Evolutionary conservation across 1,284 basidiomycete genomes (phyloP).

Genomic region (Ceratobasidium theobromae): DNA sequence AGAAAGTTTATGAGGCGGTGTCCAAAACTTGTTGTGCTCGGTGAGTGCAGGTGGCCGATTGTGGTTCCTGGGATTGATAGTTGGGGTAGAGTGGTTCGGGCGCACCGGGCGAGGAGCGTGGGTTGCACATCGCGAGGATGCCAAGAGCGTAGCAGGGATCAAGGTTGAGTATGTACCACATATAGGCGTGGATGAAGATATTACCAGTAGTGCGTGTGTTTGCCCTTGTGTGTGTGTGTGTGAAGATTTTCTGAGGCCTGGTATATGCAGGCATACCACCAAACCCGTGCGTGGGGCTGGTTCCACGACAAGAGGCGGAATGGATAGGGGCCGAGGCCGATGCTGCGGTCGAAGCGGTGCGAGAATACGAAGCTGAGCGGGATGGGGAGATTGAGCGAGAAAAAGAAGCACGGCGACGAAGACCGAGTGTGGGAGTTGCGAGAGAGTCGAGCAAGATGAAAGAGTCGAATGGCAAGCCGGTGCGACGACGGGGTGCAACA

Average conservation of each 20-base stretch:
- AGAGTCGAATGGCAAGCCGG: too few species aligned
- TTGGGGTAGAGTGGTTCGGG: conserved; percentile 44
- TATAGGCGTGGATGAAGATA: conserved; percentile 37
- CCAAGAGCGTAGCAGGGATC: conserved; percentile 39
- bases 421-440: conserved; percentile 2
- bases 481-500: conserved; percentile 2
- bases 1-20: conserved; percentile 46
- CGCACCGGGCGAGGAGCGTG: conserved; percentile 44
- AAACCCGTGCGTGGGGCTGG: conserved; percentile 37
- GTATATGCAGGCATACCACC: too few species aligned
- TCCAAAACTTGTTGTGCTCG: conserved; percentile 41
- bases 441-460: too few species aligned
- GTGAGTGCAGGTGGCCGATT: conserved; percentile 37
- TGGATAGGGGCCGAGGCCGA: conserved; percentile 44
- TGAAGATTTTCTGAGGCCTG: too few species aligned
- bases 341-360: background rate
- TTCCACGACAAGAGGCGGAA: conserved; percentile 40
- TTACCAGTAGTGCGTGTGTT: conserved; percentile 36
- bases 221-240: too few species aligned
- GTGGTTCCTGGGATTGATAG: conserved; percentile 6
- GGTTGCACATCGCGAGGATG: conserved; percentile 41
- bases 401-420: conserved; percentile 18
- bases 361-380: conserved; percentile 38
- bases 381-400: conserved; percentile 38
- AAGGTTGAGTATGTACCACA: conserved; percentile 43